Evolutionary conservation across 2,329 filamentous ascomycete genomes (phyloP).

Genomic region (Calonectria crousiana): DNA sequence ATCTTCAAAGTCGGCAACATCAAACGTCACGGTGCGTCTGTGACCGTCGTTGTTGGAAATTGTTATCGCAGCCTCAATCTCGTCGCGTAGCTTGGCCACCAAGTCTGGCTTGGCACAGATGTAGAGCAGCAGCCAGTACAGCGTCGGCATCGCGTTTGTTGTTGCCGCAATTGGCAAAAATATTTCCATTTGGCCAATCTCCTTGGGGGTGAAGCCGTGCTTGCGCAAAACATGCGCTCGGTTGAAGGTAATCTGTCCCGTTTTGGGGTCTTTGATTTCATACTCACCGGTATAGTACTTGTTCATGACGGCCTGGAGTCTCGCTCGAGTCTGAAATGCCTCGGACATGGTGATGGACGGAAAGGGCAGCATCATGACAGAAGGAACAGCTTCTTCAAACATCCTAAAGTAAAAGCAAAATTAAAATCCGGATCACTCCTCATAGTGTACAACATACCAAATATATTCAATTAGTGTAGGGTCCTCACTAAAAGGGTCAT

Average conservation of each 20-base stretch:
- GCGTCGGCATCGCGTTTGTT: constrained; percentile 51
- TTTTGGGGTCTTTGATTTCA: constrained; percentile 39
- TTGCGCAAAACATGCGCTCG: constrained; percentile 46
- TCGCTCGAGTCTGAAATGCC: constrained; percentile 44
- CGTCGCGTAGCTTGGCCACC: constrained; percentile 26
- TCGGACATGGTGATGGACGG: constrained; percentile 46
- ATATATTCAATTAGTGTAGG: constrained; percentile 30
- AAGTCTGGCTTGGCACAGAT: constrained; percentile 46
- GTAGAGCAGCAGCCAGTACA: constrained; percentile 52
- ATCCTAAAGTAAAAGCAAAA: constrained; percentile 22
- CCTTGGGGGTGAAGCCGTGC: constrained; percentile 42
- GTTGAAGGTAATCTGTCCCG: constrained; percentile 42
- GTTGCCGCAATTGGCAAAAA: constrained; percentile 46
- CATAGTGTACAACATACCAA: constrained; percentile 30
- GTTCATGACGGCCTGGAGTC: constrained; percentile 42
- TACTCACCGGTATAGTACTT: constrained; percentile 47
- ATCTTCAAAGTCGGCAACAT: constrained; percentile 52
- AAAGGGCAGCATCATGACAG: constrained; percentile 47
- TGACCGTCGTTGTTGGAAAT: not conserved
- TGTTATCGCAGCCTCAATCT: constrained; percentile 29
- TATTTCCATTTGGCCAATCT: constrained; percentile 48
- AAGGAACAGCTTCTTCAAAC: constrained; percentile 40
- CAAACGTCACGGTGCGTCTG: constrained; percentile 42
- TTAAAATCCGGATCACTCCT: not conserved
- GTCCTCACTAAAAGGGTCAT: constrained; percentile 54